Percentiles rank a stretch among this genome's conserved stretches.
These are phyloP conservation scores for Tephrocybe sp. DNA, from an alignment of 768 basidiomycete genomes.

Conservation along the genomic window DNA sequence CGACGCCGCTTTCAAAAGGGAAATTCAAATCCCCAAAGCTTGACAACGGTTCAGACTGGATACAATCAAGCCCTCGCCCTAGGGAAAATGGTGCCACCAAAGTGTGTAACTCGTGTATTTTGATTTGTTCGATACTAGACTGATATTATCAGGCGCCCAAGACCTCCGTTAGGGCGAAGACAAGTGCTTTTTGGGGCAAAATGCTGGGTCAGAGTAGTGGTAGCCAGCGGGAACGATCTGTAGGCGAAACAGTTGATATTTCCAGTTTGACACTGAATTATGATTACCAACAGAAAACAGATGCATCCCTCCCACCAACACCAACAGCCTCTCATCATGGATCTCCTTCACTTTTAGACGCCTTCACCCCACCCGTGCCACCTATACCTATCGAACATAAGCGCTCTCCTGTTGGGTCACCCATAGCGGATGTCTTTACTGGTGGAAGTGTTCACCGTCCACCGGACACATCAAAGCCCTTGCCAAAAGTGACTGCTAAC, in stretches of 20 bases:
- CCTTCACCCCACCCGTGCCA: conserved; percentile 51
- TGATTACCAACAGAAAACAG: conserved; percentile 48
- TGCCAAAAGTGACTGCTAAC: conserved; percentile 55
- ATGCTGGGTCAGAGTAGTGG: conserved; percentile 61
- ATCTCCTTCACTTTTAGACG: conserved; percentile 42
- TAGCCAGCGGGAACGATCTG: conserved; percentile 28
- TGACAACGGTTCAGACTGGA: conserved; percentile 39
- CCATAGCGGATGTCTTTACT: conserved; percentile 53
- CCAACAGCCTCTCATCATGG: conserved; percentile 33
- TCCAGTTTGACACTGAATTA: conserved; percentile 18
- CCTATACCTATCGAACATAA: conserved; percentile 46
- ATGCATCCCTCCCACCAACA: conserved; percentile 36
- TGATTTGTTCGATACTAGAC: neutral
- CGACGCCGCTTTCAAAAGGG: conserved; percentile 34
- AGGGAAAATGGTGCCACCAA: conserved; percentile 50
- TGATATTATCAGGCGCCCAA: conserved; percentile 41
- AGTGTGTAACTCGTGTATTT: conserved; percentile 33
- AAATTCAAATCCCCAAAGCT: conserved; percentile 25
- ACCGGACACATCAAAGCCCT: conserved; percentile 53
- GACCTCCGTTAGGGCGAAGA: conserved; percentile 72
- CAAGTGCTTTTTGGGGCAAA: conserved; percentile 79
- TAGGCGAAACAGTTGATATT: conserved; percentile 52
- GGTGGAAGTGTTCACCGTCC: conserved; percentile 23
- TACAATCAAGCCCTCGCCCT: conserved; percentile 45
- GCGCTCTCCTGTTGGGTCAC: conserved; percentile 37